A percentile compares a stretch with the other conserved stretches of the same genome.
Evolutionary conservation across 306 rosid species (phyloP).

Genomic region (Alnus rubra): DNA sequence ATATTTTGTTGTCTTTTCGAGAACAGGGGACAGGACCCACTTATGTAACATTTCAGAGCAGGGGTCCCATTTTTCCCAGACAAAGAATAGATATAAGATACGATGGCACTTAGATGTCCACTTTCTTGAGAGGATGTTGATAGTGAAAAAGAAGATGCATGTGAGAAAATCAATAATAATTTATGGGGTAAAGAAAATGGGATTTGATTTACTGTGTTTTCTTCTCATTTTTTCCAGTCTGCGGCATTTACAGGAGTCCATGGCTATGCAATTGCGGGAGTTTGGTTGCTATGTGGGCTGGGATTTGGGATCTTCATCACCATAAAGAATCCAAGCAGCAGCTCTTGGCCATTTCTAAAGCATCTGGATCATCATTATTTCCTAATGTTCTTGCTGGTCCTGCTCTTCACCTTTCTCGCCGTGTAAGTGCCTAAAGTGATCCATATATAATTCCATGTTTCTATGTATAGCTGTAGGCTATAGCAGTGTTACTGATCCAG

Average conservation of each 20-base stretch:
- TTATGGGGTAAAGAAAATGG: conserved; percentile 1
- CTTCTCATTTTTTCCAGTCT: conserved; percentile 80
- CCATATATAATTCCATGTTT: neutral
- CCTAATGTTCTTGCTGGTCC: conserved; percentile 39
- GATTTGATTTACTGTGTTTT: conserved; percentile 40
- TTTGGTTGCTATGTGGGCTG: conserved; percentile 67
- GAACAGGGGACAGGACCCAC: neutral
- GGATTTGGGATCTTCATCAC: conserved; percentile 44
- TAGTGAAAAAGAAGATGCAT: neutral
- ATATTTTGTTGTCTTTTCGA: neutral
- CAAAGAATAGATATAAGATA: too few relatives aligned
- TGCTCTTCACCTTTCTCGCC: conserved; percentile 56
- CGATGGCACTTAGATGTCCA: neutral
- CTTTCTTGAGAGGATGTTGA: neutral
- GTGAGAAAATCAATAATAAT: neutral
- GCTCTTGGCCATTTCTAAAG: conserved; percentile 33
- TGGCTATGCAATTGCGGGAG: conserved; percentile 59
- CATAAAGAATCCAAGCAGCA: conserved; percentile 34
- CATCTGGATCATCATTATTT: conserved; percentile 39
- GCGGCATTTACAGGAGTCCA: conserved; percentile 88
- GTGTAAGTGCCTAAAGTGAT: conserved; percentile 42
- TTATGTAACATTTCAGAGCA: neutral
- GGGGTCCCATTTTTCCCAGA: neutral
- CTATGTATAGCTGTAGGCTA: neutral
- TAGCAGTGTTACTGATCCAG: neutral